Base-by-base conservation (phyloP, 352 stramenopile species). In the Phytophthora nicotianae region DNA sequence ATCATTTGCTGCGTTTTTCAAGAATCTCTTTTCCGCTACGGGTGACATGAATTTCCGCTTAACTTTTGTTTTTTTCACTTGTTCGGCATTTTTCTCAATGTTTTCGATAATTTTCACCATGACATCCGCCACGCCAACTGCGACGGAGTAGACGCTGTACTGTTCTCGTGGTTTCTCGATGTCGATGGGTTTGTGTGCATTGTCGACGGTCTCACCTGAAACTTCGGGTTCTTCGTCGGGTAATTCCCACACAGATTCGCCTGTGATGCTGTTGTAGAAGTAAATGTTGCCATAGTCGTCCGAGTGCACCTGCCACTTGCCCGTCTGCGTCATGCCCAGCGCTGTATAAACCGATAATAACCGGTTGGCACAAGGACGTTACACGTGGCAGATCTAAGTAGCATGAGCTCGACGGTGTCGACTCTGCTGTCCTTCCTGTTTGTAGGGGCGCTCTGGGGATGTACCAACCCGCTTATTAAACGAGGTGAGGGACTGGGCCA, bases 401-500 rank as follows among this genome's bases (percentile, higher is more conserved):
- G 16, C 46, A 74, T 74, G 68, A 54, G n/a, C 54, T 63, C 58
- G 21, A 43, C 71, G 5, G 21, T 69, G 42, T 40, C 50, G 16
- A 92, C 77, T 47, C 58, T 95, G 33, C 61, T 91, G 43, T 92
- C 83, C 32, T 93, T 95, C 61, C 70, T 95, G 23, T 74, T 92
- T 49, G 83, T 95, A 35, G 85, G 87, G n/a, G 85, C 85, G 17
- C 74, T 95, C 2, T 95, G 87, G 87, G 87, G 87, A 1, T 95
- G 87, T 63, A 95, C 87, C 4, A 95, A 95, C 59, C 87, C 87
- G 2, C 68, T 95, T 26, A 91, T 95, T 49, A 95, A 95, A 58
- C 57, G 64, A 81, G 86, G 86, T 90, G 29, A 35, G 29, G 29
- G 29, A 13, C 5, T 35, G 29, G 29, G 29, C 13, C 29, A 13